Conservation (phyloP, 768 basidiomycete genomes). For the Russula griseocarnosa region DNA sequence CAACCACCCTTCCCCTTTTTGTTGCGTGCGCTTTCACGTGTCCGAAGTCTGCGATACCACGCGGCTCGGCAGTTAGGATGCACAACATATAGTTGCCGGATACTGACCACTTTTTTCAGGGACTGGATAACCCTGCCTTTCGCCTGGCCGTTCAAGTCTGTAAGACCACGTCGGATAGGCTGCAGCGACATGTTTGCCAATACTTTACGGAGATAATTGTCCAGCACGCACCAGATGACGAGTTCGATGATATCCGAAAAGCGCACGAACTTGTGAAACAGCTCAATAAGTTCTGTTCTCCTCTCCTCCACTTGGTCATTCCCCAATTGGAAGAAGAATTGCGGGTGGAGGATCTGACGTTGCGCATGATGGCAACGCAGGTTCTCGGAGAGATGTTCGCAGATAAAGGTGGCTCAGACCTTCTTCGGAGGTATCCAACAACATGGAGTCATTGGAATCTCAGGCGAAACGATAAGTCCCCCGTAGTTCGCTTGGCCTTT, state of each 20-base stretch:
- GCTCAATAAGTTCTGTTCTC: slow-evolving; percentile 74
- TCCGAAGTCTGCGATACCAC: background rate
- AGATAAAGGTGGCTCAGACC: slow-evolving; percentile 66
- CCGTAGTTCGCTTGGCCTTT: slow-evolving; percentile 69
- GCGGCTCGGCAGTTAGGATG: background rate
- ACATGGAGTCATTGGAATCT: slow-evolving; percentile 85
- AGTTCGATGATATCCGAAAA: slow-evolving; percentile 61
- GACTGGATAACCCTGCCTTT: slow-evolving; percentile 69
- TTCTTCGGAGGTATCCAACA: slow-evolving; percentile 72
- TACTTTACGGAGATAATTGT: slow-evolving; percentile 92
- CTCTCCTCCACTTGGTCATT: slow-evolving; percentile 82
- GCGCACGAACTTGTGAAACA: slow-evolving; percentile 86
- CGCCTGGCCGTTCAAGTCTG: slow-evolving; percentile 84
- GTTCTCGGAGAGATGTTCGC: slow-evolving; percentile 89
- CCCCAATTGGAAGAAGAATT: slow-evolving; percentile 92
- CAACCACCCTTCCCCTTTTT: background rate
- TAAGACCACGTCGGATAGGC: slow-evolving; percentile 75
- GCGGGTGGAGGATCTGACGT: slow-evolving; percentile 62
- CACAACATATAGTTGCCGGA: background rate
- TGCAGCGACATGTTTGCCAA: slow-evolving; percentile 83
- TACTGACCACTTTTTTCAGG: slow-evolving; percentile 38
- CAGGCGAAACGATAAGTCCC: slow-evolving; percentile 70
- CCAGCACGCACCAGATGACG: slow-evolving; percentile 53
- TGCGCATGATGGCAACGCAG: slow-evolving; percentile 79
- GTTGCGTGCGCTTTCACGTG: background rate